phyloP scores from a whole-genome alignment of 78 protist species.

The Neovahlkampfia damariscottae region DNA sequence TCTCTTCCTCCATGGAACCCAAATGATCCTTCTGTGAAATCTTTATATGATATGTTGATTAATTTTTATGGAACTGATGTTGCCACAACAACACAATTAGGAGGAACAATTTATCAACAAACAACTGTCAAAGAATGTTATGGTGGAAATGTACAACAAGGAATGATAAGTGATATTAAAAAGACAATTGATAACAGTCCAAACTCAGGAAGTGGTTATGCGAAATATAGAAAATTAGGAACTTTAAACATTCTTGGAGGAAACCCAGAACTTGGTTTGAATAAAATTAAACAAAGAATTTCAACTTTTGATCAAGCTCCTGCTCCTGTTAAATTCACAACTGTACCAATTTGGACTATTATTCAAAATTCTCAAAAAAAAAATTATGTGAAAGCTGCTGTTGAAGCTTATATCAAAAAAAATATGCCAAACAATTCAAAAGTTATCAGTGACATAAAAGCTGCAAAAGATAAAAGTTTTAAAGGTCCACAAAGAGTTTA shows the following conservation, averaged over 20 bases:
- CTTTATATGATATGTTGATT: background rate
- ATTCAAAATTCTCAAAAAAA: background rate
- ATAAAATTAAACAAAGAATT: background rate
- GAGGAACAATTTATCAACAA: background rate
- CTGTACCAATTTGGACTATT: background rate
- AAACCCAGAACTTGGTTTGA: background rate
- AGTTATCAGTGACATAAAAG: too few species aligned
- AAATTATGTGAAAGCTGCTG: background rate
- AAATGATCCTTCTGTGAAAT: background rate
- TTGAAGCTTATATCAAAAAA: background rate
- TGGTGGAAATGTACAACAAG: background rate
- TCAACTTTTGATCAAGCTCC: background rate
- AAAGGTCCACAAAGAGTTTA: too few species aligned
- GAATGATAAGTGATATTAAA: background rate
- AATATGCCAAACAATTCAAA: background rate
- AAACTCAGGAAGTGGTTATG: background rate
- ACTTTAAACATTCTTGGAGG: background rate
- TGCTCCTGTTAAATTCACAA: background rate
- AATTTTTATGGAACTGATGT: background rate
- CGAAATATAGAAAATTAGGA: background rate
- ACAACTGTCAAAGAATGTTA: background rate
- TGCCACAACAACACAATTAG: background rate
- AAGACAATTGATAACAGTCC: background rate
- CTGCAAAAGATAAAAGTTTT: too few species aligned
- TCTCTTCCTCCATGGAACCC: background rate